phyloP scores from a whole-genome alignment of 305 asterid species.

The Plantago coronopus region DNA sequence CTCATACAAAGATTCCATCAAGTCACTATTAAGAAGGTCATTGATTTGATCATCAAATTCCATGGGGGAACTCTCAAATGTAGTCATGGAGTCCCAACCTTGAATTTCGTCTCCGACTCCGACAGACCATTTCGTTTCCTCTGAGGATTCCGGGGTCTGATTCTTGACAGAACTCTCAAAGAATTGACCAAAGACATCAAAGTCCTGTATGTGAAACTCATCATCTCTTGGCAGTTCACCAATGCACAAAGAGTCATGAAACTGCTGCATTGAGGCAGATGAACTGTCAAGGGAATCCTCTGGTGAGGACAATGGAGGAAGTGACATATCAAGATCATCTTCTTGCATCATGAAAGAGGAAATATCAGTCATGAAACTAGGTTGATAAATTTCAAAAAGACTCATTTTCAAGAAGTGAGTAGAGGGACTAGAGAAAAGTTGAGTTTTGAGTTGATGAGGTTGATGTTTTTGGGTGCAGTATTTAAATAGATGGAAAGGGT shows the following conservation, averaged over 20 bases:
- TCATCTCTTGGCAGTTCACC: background rate
- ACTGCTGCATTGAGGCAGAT: background rate
- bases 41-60: background rate
- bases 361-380: conserved; percentile 6
- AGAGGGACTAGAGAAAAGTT: background rate
- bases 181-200: background rate
- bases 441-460: background rate
- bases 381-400: conserved; percentile 20
- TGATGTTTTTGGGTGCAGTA: conserved; percentile 16
- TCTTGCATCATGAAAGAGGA: conserved; percentile 9
- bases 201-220: background rate
- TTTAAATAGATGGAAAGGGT: conserved; percentile 13
- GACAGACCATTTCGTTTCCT: background rate
- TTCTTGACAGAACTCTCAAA: too few relatives aligned
- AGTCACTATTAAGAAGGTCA: conserved; percentile 4
- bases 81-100: background rate
- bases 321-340: background rate
- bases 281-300: background rate
- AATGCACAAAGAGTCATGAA: background rate
- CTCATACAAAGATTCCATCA: conserved; percentile 1
- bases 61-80: background rate
- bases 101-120: background rate
- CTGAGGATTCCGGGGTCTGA: background rate
- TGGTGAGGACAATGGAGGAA: conserved; percentile 1
- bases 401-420: conserved; percentile 21